Evolutionary conservation across 768 basidiomycete genomes (phyloP).

Genomic region (Neoboletus subvelutipes): DNA sequence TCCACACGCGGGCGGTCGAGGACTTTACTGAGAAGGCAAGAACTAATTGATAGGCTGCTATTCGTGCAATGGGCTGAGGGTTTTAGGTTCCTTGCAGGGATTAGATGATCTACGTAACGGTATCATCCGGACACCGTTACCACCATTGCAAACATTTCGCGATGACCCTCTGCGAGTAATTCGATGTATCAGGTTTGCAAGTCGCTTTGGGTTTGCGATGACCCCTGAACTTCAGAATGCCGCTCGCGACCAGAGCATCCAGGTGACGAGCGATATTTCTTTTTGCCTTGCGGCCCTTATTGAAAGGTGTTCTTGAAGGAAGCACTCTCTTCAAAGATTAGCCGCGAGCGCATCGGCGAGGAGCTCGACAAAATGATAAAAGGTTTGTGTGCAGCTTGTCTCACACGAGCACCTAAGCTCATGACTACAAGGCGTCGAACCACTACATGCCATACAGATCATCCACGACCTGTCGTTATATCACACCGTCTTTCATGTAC

Average conservation of each 20-base stretch:
- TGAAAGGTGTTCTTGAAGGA: constrained; percentile 37
- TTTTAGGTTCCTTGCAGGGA: constrained; percentile 50
- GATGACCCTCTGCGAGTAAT: constrained; percentile 96
- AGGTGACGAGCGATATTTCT: constrained; percentile 40
- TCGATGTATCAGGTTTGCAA: constrained; percentile 88
- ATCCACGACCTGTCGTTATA: constrained; percentile 75
- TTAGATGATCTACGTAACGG: constrained; percentile 78
- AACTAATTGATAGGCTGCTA: neutral
- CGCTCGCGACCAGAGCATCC: constrained; percentile 58
- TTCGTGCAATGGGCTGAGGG: constrained; percentile 8
- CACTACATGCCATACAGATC: constrained; percentile 70
- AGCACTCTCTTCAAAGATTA: constrained; percentile 76
- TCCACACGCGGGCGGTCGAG: constrained; percentile 82
- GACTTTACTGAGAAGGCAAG: constrained; percentile 79
- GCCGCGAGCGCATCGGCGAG: constrained; percentile 87
- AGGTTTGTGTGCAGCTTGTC: constrained; percentile 43
- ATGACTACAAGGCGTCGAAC: constrained; percentile 60
- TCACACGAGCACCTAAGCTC: constrained; percentile 1
- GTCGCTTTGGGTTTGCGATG: constrained; percentile 81
- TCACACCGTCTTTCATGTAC: constrained; percentile 60
- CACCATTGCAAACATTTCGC: constrained; percentile 82
- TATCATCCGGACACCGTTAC: constrained; percentile 83
- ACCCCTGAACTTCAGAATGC: constrained; percentile 66
- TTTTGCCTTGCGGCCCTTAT: neutral
- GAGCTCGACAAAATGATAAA: constrained; percentile 95